Conservation (phyloP, 371 early-diverging fungal species). For the Rhizopus microsporus region DNA sequence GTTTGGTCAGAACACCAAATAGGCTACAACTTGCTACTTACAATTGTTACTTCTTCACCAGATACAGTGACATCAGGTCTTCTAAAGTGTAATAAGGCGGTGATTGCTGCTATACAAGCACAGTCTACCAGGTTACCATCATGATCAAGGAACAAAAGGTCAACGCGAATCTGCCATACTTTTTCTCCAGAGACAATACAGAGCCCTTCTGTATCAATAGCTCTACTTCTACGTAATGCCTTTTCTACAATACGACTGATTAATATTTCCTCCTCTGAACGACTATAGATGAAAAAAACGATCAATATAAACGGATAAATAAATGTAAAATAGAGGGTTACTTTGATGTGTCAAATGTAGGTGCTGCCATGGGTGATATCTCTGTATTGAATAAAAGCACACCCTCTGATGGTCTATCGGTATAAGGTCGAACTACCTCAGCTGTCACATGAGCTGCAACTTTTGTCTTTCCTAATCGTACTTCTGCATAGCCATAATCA, state of each 20-base stretch:
- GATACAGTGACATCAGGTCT: conserved; percentile 92
- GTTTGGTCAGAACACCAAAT: not conserved
- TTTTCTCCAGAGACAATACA: conserved; percentile 96
- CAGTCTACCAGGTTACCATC: conserved; percentile 93
- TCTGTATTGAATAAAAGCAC: conserved; percentile 80
- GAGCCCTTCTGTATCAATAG: conserved; percentile 94
- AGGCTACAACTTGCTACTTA: conserved; percentile 39
- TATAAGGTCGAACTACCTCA: conserved; percentile 83
- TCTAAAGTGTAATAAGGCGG: conserved; percentile 88
- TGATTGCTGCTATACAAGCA: conserved; percentile 88
- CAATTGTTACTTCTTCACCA: conserved; percentile 89
- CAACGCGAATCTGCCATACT: conserved; percentile 91
- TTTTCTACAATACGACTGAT: conserved; percentile 88
- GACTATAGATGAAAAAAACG: conserved; percentile 35
- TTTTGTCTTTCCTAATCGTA: conserved; percentile 83
- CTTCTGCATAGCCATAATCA: conserved; percentile 76
- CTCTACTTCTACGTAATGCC: conserved; percentile 79
- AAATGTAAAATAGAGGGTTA: conserved; percentile 4
- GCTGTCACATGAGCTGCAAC: conserved; percentile 84
- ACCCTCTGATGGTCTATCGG: conserved; percentile 86
- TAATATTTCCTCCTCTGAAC: conserved; percentile 80
- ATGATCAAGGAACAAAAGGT: conserved; percentile 89
- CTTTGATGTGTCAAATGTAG: conserved; percentile 72
- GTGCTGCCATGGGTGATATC: conserved; percentile 85
- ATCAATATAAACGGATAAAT: not conserved